Percentiles rank a stretch among this genome's conserved stretches.
phyloP scores from a whole-genome alignment of 106 monocot species.

The Acorus calamus region DNA sequence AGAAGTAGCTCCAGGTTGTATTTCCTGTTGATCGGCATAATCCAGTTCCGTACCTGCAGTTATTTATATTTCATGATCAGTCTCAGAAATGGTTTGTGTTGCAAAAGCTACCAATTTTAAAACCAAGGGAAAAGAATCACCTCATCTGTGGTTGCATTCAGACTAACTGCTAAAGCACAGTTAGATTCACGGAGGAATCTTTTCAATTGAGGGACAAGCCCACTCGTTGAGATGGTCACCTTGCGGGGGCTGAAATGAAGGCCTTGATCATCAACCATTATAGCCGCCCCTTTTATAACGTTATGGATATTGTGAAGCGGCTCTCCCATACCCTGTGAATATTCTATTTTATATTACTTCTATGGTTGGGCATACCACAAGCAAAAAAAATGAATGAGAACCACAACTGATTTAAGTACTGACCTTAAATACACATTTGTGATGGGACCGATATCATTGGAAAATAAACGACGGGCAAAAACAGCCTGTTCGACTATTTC shows the following conservation, averaged over 20 bases:
- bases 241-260: constrained; percentile 93
- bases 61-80: neutral
- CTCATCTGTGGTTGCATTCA: constrained; percentile 98
- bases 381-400: too few species aligned
- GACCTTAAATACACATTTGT: constrained; percentile 97
- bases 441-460: constrained; percentile 78
- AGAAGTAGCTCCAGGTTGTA: constrained; percentile 81
- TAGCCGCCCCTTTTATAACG: constrained; percentile 68
- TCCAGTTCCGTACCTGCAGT: constrained; percentile 86
- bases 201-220: constrained; percentile 86
- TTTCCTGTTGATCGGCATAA: constrained; percentile 91
- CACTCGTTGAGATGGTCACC: constrained; percentile 92
- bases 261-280: constrained; percentile 95
- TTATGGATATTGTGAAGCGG: constrained; percentile 93
- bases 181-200: constrained; percentile 71
- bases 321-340: constrained; percentile 84
- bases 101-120: too few species aligned
- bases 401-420: constrained; percentile 4
- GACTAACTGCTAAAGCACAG: constrained; percentile 87
- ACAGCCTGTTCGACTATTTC: constrained; percentile 97
- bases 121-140: constrained; percentile 12
- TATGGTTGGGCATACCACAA: too few species aligned
- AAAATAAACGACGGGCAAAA: constrained; percentile 67
- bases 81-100: too few species aligned
- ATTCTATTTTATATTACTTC: too few species aligned